Conservation (phyloP, 768 basidiomycete genomes). For the Cubamyces sp. region DNA sequence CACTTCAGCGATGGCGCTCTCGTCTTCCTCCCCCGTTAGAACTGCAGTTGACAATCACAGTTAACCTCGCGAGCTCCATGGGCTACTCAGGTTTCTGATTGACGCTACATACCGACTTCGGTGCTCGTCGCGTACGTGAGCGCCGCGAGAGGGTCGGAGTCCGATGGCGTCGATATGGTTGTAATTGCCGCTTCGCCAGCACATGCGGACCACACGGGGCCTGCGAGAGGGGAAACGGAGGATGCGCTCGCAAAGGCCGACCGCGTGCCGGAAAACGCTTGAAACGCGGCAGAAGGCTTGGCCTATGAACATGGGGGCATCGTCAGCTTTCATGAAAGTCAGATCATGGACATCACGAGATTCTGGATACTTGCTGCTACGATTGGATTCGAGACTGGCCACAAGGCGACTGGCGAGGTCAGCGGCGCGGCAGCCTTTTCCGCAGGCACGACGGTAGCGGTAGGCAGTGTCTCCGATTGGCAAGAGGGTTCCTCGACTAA, state of each 20-base stretch:
- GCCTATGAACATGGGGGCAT: constrained; percentile 4
- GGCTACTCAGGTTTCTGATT: too few relatives aligned
- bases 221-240: not conserved
- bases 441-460: too few relatives aligned
- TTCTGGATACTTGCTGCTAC: constrained; percentile 3
- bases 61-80: not conserved
- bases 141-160: constrained; percentile 27
- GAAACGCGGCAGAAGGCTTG: constrained; percentile 32
- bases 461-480: not conserved
- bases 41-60: constrained; percentile 32
- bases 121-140: constrained; percentile 18
- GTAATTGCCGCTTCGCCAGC: not conserved
- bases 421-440: not conserved
- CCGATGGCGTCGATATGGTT: not conserved
- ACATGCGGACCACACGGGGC: constrained; percentile 21
- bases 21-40: constrained; percentile 69
- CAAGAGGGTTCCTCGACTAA: not conserved
- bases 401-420: not conserved
- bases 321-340: too few relatives aligned
- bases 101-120: constrained; percentile 14
- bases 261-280: constrained; percentile 27
- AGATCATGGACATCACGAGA: not conserved
- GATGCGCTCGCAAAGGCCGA: constrained; percentile 24
- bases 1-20: constrained; percentile 57
- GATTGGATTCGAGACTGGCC: not conserved